Percentiles rank a stretch among this genome's conserved stretches.
Conservation (phyloP, 192 early-diverging fungal species). For the Ambispora gerdemannii region DNA sequence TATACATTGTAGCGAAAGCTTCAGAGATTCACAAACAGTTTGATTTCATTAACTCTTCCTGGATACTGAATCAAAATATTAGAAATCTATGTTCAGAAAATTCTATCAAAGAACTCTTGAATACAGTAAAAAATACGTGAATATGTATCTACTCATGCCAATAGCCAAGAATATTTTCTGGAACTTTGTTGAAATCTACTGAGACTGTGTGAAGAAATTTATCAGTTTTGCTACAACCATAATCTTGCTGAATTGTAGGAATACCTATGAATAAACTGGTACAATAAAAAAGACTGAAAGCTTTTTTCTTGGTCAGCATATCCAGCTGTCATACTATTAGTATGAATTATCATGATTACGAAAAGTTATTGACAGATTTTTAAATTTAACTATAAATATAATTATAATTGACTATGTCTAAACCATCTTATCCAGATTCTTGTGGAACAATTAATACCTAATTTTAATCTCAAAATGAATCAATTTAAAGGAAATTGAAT, state of each 20-base stretch:
- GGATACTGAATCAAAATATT: neutral
- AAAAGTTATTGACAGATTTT: too few relatives aligned
- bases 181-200: neutral
- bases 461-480: too few relatives aligned
- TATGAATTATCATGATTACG: too few relatives aligned
- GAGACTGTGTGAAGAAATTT: neutral
- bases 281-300: conserved; percentile 2
- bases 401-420: too few relatives aligned
- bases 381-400: too few relatives aligned
- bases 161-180: conserved; percentile 3
- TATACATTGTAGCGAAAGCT: neutral
- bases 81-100: neutral
- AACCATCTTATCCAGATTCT: too few relatives aligned
- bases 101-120: neutral
- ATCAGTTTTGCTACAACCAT: neutral
- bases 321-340: too few relatives aligned
- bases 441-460: too few relatives aligned
- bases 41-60: conserved; percentile 11
- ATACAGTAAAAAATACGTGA: conserved; percentile 20
- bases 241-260: neutral
- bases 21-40: conserved; percentile 3
- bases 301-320: too few relatives aligned
- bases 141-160: too few relatives aligned
- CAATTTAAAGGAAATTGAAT: too few relatives aligned
- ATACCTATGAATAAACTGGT: too few relatives aligned